Evolutionary conservation across 139 green algal species (phyloP), one percentile per base, ranked within the genome.

Genomic region (Nannochloris sp.): DNA sequence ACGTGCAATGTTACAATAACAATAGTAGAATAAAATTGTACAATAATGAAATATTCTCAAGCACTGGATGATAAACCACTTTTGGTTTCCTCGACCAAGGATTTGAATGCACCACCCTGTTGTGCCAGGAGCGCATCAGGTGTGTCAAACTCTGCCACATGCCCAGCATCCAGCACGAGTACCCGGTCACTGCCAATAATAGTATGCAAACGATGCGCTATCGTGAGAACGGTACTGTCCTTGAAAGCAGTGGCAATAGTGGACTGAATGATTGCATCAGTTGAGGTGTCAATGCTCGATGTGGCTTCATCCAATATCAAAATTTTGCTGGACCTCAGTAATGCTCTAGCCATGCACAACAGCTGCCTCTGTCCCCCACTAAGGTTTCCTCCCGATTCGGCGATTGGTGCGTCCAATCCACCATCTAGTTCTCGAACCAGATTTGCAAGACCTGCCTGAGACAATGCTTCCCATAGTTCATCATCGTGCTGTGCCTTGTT

Each of bases 301-400:
- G 92, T 98, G 0, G 92, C 92, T 78, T 97, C 91, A 65, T 97
- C 91, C 57, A 95, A 68, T 29, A 94, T 79, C 26, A 97, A 66
- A 8, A 84, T 59, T 64, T 59, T 66, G 26, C 61, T 23, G 2
- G 45, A 55, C 9, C 78, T 79, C 56, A 97, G 80, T 70, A 97
- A 78, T 0, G 92, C 91, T 10, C 92, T 79, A 4, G 88, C 89
- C 66, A 98, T 79, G 58, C 84, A 89, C 37, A 97, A 71, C 58
- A 98, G 85, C 78, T 98, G 92, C 59, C 89, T 84, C 80, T 98
- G 89, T 1, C 92, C 92, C 31, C 85, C 65, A 2, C 63, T 82
- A 57, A 97, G 89, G 75, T 94, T 94, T 30, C 77, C 79, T 58
- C 92, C 92, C 48, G 87, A 89, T 63, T 96, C 91, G 3, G 76